phyloP scores from a whole-genome alignment of 108 stramenopile species.

The Stephanodiscus minutulus region DNA sequence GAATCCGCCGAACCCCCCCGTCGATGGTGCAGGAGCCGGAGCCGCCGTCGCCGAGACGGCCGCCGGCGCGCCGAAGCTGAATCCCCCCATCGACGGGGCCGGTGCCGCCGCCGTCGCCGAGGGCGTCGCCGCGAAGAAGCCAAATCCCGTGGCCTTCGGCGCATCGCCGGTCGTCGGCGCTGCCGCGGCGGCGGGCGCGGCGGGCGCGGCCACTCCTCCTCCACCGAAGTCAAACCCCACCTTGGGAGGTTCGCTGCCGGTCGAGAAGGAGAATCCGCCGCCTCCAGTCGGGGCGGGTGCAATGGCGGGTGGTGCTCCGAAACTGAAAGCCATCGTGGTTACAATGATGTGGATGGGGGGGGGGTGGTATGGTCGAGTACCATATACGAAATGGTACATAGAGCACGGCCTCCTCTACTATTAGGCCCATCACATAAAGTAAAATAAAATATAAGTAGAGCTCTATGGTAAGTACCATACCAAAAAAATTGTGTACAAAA shows the following conservation, averaged over 20 bases:
- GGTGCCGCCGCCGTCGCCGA: conserved; percentile 22
- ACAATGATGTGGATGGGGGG: too few relatives aligned
- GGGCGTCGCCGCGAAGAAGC: conserved; percentile 26
- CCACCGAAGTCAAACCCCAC: conserved; percentile 20
- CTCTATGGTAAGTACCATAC: too few relatives aligned
- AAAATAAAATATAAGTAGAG: too few relatives aligned
- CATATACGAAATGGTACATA: too few relatives aligned
- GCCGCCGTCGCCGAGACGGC: conserved; percentile 7
- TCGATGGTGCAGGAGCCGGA: background rate
- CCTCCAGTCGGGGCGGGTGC: background rate
- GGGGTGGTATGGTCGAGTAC: too few relatives aligned
- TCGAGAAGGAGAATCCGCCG: background rate
- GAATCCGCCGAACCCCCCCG: conserved; percentile 9
- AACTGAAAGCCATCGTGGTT: conserved; percentile 8
- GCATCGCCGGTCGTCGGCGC: conserved; percentile 17
- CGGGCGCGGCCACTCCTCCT: conserved; percentile 12
- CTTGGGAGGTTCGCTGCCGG: too few relatives aligned
- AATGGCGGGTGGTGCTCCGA: background rate
- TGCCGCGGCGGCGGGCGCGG: background rate
- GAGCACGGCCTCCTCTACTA: too few relatives aligned
- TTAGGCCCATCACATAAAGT: too few relatives aligned
- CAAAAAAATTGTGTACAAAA: too few relatives aligned
- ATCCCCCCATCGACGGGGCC: too few relatives aligned
- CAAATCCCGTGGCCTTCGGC: conserved; percentile 29
- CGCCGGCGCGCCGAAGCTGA: conserved; percentile 35